A percentile compares a stretch with the other conserved stretches of the same genome.
Conservation (phyloP, 106 monocot genomes). For the Agapanthus africanus region DNA sequence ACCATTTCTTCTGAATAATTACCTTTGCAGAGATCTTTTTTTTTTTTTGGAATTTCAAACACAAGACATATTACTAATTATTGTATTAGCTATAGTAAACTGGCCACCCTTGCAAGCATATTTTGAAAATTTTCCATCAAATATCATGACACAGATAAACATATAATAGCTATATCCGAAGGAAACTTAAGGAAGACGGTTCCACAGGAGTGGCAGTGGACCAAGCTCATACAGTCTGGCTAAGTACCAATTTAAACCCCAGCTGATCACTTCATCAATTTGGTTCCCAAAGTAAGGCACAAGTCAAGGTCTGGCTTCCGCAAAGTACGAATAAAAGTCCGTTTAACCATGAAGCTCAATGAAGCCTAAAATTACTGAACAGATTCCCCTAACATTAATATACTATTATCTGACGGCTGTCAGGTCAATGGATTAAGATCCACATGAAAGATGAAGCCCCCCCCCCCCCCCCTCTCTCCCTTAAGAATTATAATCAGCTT, state of each 20-base stretch:
- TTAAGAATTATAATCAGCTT: no score
- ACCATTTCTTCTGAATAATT: neutral
- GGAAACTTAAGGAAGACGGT: neutral
- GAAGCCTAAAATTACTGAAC: neutral
- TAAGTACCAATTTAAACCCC: neutral
- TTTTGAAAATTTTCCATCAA: neutral
- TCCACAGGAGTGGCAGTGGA: neutral
- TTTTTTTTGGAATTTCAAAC: no score
- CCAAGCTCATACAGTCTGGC: neutral
- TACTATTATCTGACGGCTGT: neutral
- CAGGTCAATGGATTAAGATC: neutral
- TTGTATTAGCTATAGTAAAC: neutral
- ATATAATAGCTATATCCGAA: neutral
- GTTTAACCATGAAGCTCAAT: neutral
- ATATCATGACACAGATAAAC: neutral
- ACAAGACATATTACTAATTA: neutral
- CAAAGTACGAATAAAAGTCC: neutral
- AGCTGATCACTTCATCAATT: neutral
- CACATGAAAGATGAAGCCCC: neutral
- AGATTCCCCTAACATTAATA: neutral
- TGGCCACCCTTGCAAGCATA: neutral
- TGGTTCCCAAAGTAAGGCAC: neutral
- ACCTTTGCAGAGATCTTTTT: neutral
- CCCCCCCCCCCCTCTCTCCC: no score
- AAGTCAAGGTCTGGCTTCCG: neutral